phyloP scores from a whole-genome alignment of 192 early-diverging fungal genomes.

The Coemansia erecta region DNA sequence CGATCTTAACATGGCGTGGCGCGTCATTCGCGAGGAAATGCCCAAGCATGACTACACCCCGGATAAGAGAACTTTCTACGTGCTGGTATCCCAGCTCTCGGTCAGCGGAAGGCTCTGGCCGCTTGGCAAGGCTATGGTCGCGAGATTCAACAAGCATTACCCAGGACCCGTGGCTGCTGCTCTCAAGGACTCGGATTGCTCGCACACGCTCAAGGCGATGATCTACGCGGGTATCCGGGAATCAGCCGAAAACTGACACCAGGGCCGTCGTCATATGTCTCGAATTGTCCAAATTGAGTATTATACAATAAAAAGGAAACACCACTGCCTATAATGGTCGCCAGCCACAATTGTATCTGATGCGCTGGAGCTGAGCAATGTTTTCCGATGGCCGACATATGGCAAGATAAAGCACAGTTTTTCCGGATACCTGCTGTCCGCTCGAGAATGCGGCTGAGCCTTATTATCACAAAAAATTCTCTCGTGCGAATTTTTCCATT shows the following conservation, averaged over 20 bases:
- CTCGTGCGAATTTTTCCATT: too few relatives aligned
- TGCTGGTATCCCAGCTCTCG: slow-evolving; percentile 35
- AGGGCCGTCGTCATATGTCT: too few relatives aligned
- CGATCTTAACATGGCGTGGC: slow-evolving; percentile 40
- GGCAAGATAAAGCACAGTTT: too few relatives aligned
- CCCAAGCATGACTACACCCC: slow-evolving; percentile 21
- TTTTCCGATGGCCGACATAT: too few relatives aligned
- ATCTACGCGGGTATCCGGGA: neutral
- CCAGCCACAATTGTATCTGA: too few relatives aligned
- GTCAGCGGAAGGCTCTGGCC: slow-evolving; percentile 37
- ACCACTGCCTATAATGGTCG: too few relatives aligned
- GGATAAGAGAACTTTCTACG: slow-evolving; percentile 31
- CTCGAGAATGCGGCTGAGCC: too few relatives aligned
- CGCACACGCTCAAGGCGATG: slow-evolving; percentile 22
- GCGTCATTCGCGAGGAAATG: slow-evolving; percentile 38
- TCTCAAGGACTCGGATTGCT: slow-evolving; percentile 7
- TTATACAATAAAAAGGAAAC: neutral
- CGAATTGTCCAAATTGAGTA: neutral
- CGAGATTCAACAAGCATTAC: slow-evolving; percentile 29
- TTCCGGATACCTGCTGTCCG: too few relatives aligned
- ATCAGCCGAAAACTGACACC: too few relatives aligned
- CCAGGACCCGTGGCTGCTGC: slow-evolving; percentile 22
- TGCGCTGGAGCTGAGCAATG: too few relatives aligned
- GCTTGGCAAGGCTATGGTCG: slow-evolving; percentile 37
- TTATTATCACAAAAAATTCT: too few relatives aligned